Percentiles rank a stretch among this genome's conserved stretches.
Conservation (phyloP, 345 rosid species). For the Kandelia obovata region DNA sequence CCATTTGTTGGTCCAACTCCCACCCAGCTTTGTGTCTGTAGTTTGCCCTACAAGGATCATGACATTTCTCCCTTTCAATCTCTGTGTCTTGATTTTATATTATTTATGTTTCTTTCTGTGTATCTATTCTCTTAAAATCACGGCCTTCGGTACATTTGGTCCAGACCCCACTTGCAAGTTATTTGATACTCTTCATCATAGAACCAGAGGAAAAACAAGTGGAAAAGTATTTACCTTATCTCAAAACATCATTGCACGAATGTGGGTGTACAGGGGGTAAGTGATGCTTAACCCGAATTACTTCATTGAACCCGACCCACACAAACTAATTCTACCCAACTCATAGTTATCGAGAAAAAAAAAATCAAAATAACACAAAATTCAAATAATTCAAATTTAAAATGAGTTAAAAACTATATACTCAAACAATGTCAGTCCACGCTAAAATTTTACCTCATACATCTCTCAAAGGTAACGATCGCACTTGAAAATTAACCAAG, state of each 20-base stretch:
- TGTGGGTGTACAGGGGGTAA: background rate
- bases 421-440: too few species aligned
- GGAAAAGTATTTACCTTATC: background rate
- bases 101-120: slow-evolving; percentile 24
- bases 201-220: background rate
- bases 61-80: slow-evolving; percentile 38
- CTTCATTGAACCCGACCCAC: too few species aligned
- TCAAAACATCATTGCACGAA: background rate
- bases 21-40: slow-evolving; percentile 40
- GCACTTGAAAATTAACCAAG: background rate
- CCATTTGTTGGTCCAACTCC: slow-evolving; percentile 16
- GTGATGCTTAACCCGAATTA: background rate
- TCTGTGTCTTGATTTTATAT: slow-evolving; percentile 19
- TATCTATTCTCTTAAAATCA: slow-evolving; percentile 24
- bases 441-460: too few species aligned
- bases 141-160: slow-evolving; percentile 9
- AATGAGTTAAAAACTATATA: too few species aligned
- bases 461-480: too few species aligned
- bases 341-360: too few species aligned
- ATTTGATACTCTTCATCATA: slow-evolving; percentile 8
- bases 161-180: slow-evolving; percentile 20
- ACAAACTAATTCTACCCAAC: too few species aligned
- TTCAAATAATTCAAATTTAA: too few species aligned
- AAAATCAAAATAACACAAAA: too few species aligned
- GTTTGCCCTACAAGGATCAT: slow-evolving; percentile 52